A percentile compares a stretch with the other conserved stretches of the same genome.
Evolutionary conservation across 495 filamentous ascomycete genomes (phyloP).

Genomic region (Penicillium nucicola): DNA sequence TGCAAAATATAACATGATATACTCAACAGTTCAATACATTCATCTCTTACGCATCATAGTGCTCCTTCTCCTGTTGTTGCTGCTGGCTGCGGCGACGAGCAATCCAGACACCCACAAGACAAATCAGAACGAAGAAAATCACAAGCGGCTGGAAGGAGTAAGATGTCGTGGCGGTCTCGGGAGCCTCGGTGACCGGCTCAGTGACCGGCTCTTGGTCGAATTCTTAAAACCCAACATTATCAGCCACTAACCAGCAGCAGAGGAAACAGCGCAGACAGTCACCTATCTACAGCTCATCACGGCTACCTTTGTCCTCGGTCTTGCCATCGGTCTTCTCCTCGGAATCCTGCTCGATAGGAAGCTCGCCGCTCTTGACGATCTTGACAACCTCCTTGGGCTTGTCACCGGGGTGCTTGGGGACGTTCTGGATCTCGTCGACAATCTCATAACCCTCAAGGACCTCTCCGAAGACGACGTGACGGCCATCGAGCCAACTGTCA

Average conservation of each 20-base stretch:
- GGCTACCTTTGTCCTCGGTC: conserved; percentile 81
- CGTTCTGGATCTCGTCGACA: conserved; percentile 83
- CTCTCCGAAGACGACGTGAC: conserved; percentile 89
- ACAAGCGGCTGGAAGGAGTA: conserved; percentile 38
- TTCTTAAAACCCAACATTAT: conserved; percentile 30
- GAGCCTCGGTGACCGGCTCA: conserved; percentile 3
- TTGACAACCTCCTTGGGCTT: conserved; percentile 73
- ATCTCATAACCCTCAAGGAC: conserved; percentile 90
- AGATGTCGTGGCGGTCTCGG: conserved; percentile 15
- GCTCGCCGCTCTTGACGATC: conserved; percentile 93
- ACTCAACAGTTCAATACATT: background rate
- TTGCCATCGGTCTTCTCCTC: conserved; percentile 49
- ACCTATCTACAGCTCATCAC: conserved; percentile 80
- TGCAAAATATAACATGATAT: background rate
- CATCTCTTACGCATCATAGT: conserved; percentile 14
- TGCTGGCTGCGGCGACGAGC: conserved; percentile 19
- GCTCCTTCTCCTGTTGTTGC: conserved; percentile 13
- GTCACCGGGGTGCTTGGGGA: conserved; percentile 66
- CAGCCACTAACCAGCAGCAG: conserved; percentile 33
- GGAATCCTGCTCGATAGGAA: conserved; percentile 62
- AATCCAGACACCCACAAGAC: conserved; percentile 37
- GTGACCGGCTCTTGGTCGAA: conserved; percentile 12
- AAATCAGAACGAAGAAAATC: conserved; percentile 40
- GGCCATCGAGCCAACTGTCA: conserved; percentile 81
- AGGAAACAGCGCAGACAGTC: conserved; percentile 21